These are phyloP conservation scores for Cercospora sp. DNA, from an alignment of 2,329 filamentous ascomycete genomes.

Conservation along the genomic window DNA sequence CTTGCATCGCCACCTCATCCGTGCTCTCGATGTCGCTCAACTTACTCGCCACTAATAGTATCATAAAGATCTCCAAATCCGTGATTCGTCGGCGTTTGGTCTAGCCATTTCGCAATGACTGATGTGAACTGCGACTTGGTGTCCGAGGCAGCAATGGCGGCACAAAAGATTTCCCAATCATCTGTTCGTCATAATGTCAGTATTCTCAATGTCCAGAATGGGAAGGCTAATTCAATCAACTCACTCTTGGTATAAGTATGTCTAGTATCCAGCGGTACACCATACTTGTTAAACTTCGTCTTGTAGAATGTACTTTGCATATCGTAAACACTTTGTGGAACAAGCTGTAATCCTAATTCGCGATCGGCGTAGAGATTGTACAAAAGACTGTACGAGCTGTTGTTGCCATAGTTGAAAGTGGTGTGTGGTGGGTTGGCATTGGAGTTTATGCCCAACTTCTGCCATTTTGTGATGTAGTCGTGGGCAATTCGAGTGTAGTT, in stretches of 20 bases:
- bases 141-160: slow-evolving; percentile 45
- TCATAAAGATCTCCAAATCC: slow-evolving; percentile 56
- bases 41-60: slow-evolving; percentile 43
- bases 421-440: slow-evolving; percentile 47
- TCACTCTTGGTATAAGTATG: slow-evolving; percentile 41
- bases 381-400: slow-evolving; percentile 44
- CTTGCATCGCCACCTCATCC: too few relatives aligned
- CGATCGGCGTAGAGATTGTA: slow-evolving; percentile 57
- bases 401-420: slow-evolving; percentile 50
- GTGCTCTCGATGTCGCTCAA: too few relatives aligned
- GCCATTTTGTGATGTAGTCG: slow-evolving; percentile 48
- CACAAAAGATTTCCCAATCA: slow-evolving; percentile 57
- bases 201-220: not conserved
- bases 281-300: slow-evolving; percentile 50
- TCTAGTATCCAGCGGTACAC: slow-evolving; percentile 56
- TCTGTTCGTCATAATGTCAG: slow-evolving; percentile 12
- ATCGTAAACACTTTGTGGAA: slow-evolving; percentile 54
- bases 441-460: slow-evolving; percentile 30
- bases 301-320: slow-evolving; percentile 58
- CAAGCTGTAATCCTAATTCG: slow-evolving; percentile 49
- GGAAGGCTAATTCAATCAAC: not conserved
- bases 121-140: slow-evolving; percentile 52
- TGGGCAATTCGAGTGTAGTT: slow-evolving; percentile 50
- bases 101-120: slow-evolving; percentile 52
- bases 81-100: slow-evolving; percentile 49